Evolutionary conservation across 2,329 filamentous ascomycete genomes (phyloP).

Genomic region (Scedosporium dehoogii): DNA sequence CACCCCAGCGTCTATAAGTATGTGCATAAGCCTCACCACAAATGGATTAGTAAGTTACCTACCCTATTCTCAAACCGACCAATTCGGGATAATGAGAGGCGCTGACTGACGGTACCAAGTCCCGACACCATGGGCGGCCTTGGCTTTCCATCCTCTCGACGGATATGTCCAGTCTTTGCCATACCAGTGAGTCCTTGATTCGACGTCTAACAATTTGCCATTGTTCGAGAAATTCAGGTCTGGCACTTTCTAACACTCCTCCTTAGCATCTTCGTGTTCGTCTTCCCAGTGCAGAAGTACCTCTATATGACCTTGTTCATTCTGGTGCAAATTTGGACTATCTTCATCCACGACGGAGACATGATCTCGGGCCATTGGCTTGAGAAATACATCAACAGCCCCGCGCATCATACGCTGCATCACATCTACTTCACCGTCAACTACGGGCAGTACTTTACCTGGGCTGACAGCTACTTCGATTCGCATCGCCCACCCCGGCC

Average conservation of each 20-base stretch:
- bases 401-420: constrained; percentile 37
- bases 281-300: constrained; percentile 35
- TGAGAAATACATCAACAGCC: constrained; percentile 36
- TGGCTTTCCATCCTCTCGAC: constrained; percentile 37
- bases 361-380: constrained; percentile 36
- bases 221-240: neutral
- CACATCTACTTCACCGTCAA: constrained; percentile 41
- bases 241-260: neutral
- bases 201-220: neutral
- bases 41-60: constrained; percentile 31
- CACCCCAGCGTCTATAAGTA: constrained; percentile 36
- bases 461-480: constrained; percentile 33
- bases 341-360: constrained; percentile 39
- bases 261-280: constrained; percentile 28
- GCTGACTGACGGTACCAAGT: constrained; percentile 17
- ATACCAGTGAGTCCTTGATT: constrained; percentile 27
- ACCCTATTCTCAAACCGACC: neutral
- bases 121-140: constrained; percentile 34
- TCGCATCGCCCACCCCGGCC: constrained; percentile 33
- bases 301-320: constrained; percentile 33
- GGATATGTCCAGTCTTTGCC: constrained; percentile 35
- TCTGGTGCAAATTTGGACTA: constrained; percentile 37
- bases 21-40: constrained; percentile 38
- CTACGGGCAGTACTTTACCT: constrained; percentile 39
- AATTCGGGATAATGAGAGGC: no score